Percentiles rank a stretch among this genome's conserved stretches.
Conservation (phyloP, 495 filamentous ascomycete species). For the Aspergillus kassunensis region DNA sequence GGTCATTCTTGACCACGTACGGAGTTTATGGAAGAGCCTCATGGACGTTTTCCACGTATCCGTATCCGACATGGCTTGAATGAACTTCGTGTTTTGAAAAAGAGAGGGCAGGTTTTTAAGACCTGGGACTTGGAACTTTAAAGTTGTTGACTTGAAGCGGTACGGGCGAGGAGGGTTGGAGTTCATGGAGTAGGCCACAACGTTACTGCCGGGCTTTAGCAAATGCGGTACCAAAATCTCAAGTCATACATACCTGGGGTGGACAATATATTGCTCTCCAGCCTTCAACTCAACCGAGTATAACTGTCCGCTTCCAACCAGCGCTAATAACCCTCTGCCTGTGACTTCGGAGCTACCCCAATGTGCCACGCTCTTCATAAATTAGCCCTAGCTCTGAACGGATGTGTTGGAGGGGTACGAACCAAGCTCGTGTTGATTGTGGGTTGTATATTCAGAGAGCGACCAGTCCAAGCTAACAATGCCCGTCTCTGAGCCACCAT, state of each 20-base stretch:
- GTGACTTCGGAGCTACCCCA: conserved; percentile 89
- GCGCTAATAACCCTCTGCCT: conserved; percentile 78
- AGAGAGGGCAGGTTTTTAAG: conserved; percentile 48
- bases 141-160: conserved; percentile 70
- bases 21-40: conserved; percentile 55
- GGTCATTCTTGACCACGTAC: conserved; percentile 69
- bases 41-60: conserved; percentile 64
- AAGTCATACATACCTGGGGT: conserved; percentile 57
- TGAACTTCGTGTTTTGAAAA: conserved; percentile 62
- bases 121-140: conserved; percentile 76
- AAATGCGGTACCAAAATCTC: not conserved
- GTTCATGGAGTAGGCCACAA: conserved; percentile 81
- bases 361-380: conserved; percentile 64
- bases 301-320: conserved; percentile 80
- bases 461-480: conserved; percentile 93
- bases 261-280: conserved; percentile 82
- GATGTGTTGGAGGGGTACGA: conserved; percentile 15
- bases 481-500: conserved; percentile 81
- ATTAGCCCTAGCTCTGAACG: conserved; percentile 34
- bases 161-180: conserved; percentile 73
- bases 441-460: conserved; percentile 71
- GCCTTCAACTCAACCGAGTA: conserved; percentile 74
- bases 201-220: conserved; percentile 53
- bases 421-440: conserved; percentile 70
- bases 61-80: conserved; percentile 63